Evolutionary conservation across 768 basidiomycete genomes (phyloP), one percentile per base, ranked within the genome.

Genomic region (Cystobasidium ongulense): DNA sequence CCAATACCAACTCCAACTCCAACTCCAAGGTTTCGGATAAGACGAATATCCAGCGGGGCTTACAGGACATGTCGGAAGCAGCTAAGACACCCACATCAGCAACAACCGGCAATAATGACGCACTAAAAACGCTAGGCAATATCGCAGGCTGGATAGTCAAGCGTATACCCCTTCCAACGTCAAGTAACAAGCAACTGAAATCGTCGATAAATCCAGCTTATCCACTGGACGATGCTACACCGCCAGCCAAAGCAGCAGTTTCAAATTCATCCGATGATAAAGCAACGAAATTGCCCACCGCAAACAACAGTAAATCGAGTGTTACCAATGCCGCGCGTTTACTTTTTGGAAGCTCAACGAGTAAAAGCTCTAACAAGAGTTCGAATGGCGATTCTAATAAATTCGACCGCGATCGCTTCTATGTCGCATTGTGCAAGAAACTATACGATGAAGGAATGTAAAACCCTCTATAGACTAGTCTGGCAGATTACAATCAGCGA

Each of bases 401-500:
- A 82, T 85, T 86, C 77, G 90, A 92, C 79, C 81, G 97, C 79
- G 92, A 94, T 80, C 83, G 88, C 77, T 91, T 99, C 81, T 95
- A 95, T 80, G 85, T 96, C 38, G 90, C 93, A 5, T 81, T 98
- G 54, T 87, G 90, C 76, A 86, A 89, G 81, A 95, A 91, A 82
- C 81, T 99, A 82, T 92, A 93, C 77, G 90, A 97, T 73, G 92
- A 96, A 80, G 95, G 95, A 13, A 81, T 93, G 78, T 96, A 75
- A 41, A 10, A 23, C 15, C 11, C 57, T 35, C 13, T 46, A n/a
- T 46, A 46, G 13, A 13, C 13, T 46, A n/a, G n/a, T 46, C 43
- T 46, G 43, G 13, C 43, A n/a, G n/a, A 46, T 46, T 46, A 13
- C 43, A 46, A 46, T 46, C 13, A 46, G 7, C 7, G 27, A 7